A percentile compares a stretch with the other conserved stretches of the same genome.
Evolutionary conservation across 768 basidiomycete genomes (phyloP).

Genomic region (Pleurotus salmoneostramineus): DNA sequence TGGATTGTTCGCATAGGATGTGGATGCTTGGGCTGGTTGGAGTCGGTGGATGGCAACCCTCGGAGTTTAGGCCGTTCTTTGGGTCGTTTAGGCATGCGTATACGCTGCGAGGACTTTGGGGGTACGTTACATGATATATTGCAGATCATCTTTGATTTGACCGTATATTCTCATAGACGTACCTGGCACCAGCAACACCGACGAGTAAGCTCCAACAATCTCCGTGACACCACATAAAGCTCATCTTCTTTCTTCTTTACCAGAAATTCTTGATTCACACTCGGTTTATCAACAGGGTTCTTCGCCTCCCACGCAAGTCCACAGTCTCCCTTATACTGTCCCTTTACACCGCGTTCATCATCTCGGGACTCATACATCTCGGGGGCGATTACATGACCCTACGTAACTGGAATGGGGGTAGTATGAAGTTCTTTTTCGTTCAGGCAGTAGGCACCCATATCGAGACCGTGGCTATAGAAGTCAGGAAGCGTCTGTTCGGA

Average conservation of each 20-base stretch:
- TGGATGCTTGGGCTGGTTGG: neutral
- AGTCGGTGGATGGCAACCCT: constrained; percentile 8
- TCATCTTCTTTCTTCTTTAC: neutral
- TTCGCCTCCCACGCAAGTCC: constrained; percentile 21
- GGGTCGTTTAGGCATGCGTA: constrained; percentile 23
- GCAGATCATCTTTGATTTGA: neutral
- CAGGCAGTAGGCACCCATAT: constrained; percentile 25
- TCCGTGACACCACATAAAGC: neutral
- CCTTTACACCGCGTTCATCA: constrained; percentile 24
- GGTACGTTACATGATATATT: constrained; percentile 14
- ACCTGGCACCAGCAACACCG: constrained; percentile 28
- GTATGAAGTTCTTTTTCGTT: constrained; percentile 19
- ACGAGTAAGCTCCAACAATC: constrained; percentile 15
- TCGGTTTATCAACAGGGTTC: constrained; percentile 17
- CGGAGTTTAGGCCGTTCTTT: constrained; percentile 24
- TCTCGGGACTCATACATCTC: constrained; percentile 25
- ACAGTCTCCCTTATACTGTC: constrained; percentile 22
- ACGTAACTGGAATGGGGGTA: constrained; percentile 6
- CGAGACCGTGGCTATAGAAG: constrained; percentile 19
- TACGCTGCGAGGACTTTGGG: constrained; percentile 29
- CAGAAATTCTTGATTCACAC: constrained; percentile 13
- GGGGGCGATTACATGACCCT: constrained; percentile 19
- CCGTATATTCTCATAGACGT: constrained; percentile 13
- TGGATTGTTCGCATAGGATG: neutral
- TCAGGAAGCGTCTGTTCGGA: constrained; percentile 20